phyloP scores from a whole-genome alignment of 2,329 filamentous ascomycete species.

The Neurospora crassa region DNA sequence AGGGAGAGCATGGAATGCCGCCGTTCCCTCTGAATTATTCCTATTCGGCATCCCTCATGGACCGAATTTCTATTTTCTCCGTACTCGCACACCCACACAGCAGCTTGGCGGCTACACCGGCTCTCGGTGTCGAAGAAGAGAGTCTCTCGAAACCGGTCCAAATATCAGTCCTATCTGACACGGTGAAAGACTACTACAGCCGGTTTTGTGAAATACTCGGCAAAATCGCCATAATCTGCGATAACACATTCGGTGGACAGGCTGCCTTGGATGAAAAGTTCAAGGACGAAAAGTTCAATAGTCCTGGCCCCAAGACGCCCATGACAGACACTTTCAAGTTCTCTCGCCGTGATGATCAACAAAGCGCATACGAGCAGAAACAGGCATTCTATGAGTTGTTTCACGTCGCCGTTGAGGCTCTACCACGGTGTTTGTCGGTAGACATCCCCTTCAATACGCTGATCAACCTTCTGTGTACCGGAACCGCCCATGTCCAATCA shows the following conservation, averaged over 20 bases:
- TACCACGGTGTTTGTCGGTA: slow-evolving; percentile 85
- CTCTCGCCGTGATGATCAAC: slow-evolving; percentile 65
- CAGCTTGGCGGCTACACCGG: slow-evolving; percentile 17
- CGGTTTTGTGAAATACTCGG: slow-evolving; percentile 92
- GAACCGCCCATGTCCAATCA: slow-evolving; percentile 86
- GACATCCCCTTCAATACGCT: slow-evolving; percentile 89
- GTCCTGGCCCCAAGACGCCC: slow-evolving; percentile 83
- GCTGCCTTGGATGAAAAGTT: slow-evolving; percentile 95
- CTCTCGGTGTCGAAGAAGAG: slow-evolving; percentile 41
- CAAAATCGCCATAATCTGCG: slow-evolving; percentile 92
- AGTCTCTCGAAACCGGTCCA: slow-evolving; percentile 56
- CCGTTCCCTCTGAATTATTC: slow-evolving; percentile 70
- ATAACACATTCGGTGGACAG: slow-evolving; percentile 94
- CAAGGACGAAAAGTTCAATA: slow-evolving; percentile 85
- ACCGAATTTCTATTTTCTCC: not conserved
- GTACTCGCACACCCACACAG: slow-evolving; percentile 31
- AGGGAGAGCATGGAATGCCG: slow-evolving; percentile 64
- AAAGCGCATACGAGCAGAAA: slow-evolving; percentile 67
- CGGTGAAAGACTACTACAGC: slow-evolving; percentile 74
- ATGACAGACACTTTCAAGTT: slow-evolving; percentile 94
- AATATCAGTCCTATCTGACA: slow-evolving; percentile 58
- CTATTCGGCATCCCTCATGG: slow-evolving; percentile 29
- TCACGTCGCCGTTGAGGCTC: slow-evolving; percentile 87
- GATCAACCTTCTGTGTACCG: slow-evolving; percentile 91
- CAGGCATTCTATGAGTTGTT: slow-evolving; percentile 93